Evolutionary conservation across 2,329 filamentous ascomycete genomes (phyloP).

Genomic region (Penicillium crustosum): DNA sequence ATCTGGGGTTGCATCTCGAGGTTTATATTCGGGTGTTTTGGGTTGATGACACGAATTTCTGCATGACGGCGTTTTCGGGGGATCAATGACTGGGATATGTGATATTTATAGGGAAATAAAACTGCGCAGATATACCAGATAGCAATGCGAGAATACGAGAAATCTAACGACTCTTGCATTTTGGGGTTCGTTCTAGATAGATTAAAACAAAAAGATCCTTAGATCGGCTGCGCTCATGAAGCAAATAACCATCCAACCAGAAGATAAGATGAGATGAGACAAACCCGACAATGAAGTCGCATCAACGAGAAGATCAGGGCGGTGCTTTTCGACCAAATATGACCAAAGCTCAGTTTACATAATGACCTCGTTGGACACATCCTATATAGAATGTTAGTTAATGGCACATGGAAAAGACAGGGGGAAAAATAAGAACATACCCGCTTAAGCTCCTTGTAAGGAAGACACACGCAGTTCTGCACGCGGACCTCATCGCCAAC

Average conservation of each 20-base stretch:
- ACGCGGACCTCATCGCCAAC: constrained; percentile 93
- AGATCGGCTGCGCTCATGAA: constrained; percentile 15
- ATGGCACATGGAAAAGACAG: background rate
- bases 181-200: constrained; percentile 15
- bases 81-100: constrained; percentile 4
- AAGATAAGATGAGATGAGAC: constrained; percentile 12
- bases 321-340: constrained; percentile 20
- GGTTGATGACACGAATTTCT: background rate
- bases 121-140: background rate
- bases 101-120: background rate
- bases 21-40: background rate
- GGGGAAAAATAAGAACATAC: constrained; percentile 56
- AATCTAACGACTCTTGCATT: constrained; percentile 10
- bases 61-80: constrained; percentile 4
- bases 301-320: constrained; percentile 19
- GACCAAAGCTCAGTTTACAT: constrained; percentile 63
- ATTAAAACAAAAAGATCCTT: constrained; percentile 12
- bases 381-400: constrained; percentile 24
- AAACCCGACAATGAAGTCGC: constrained; percentile 10
- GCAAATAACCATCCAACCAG: constrained; percentile 21
- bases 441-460: constrained; percentile 96
- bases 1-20: background rate
- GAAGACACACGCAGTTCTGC: constrained; percentile 96
- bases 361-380: constrained; percentile 66
- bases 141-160: constrained; percentile 1